Evolutionary conservation across 2,329 filamentous ascomycete species (phyloP), one percentile per base, ranked within the genome.

Genomic region (Bipolaris zeicola): DNA sequence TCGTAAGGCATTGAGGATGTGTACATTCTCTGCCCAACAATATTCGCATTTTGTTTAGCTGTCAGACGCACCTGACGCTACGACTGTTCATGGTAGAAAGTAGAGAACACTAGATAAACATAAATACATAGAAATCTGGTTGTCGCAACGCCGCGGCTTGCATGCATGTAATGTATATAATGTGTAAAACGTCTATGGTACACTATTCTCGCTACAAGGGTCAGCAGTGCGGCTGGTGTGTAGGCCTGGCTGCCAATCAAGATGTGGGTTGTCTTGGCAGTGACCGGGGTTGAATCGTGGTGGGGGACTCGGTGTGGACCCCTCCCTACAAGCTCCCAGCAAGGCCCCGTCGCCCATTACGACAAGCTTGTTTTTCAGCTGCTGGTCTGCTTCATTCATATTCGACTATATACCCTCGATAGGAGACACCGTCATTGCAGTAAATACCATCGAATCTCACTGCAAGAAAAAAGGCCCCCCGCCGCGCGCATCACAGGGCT

Each of bases 1-100:
- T 82, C 80, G 66, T 89, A 58, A 49, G 31, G 41, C 10, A 37
- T 10, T 16, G 41, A 44, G 31, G 33, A 20, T 28, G 38, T 42
- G 16, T n/a, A 8, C 1, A 13, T 41, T 6, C 26, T 41, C 26
- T 16, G 18, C 26, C 28, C 18, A 24, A 8, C 18, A 31, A 13
- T 39, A 18, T 36, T 43, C 49, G 31, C 39, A 24, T 44, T 11
- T 36, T 51, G 31, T 14, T 51, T 42, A 26, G 28, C 4, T 44
- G 38, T 37, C 39, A 36, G n/a, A 38, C 22, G 22, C 45, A 38
- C 28, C 24, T 18, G 34, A 31, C 5, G n/a, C 45, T 6, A 38
- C 14, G n/a, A 26, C 10, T 13, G n/a, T 18, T 18, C 26, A 16
- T 28, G 22, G 13, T 31, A 38, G 26, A 31, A 37, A 22, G 7